A percentile compares a stretch with the other conserved stretches of the same genome.
These are phyloP conservation scores for Colletotrichum sp. DNA, from an alignment of 2,329 filamentous ascomycete genomes.

Conservation along the genomic window DNA sequence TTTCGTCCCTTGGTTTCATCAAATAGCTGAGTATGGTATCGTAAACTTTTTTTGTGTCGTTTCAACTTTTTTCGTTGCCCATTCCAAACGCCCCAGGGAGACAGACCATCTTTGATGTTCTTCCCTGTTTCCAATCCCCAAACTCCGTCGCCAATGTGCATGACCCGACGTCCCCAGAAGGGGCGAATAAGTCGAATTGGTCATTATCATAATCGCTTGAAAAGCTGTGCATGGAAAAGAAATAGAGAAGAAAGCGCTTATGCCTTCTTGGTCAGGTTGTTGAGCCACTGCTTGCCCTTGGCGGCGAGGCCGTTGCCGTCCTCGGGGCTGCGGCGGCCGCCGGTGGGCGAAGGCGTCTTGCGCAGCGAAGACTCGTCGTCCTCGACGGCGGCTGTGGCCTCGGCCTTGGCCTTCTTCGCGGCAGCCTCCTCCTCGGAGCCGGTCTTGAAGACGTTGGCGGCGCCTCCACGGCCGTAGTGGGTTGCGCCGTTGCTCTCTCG, in stretches of 20 bases:
- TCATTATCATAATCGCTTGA: neutral
- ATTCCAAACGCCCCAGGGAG: neutral
- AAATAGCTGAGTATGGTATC: slow-evolving; percentile 5
- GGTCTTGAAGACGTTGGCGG: slow-evolving; percentile 70
- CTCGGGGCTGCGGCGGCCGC: slow-evolving; percentile 8
- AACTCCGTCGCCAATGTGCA: neutral
- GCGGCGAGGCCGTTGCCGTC: slow-evolving; percentile 35
- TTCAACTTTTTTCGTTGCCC: slow-evolving; percentile 6
- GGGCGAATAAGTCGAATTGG: neutral
- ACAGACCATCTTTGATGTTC: neutral
- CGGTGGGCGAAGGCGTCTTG: slow-evolving; percentile 17
- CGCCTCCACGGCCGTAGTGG: slow-evolving; percentile 76
- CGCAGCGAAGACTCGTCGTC: slow-evolving; percentile 27
- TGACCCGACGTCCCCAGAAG: neutral
- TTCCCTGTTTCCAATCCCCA: neutral
- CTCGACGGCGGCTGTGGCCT: slow-evolving; percentile 36
- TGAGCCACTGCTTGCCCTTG: slow-evolving; percentile 55
- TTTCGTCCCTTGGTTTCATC: neutral
- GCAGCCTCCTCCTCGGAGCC: slow-evolving; percentile 43
- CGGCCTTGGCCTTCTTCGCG: slow-evolving; percentile 26
- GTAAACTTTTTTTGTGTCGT: slow-evolving; percentile 14
- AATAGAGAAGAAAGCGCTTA: slow-evolving; percentile 22
- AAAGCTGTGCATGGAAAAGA: neutral
- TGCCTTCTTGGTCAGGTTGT: slow-evolving; percentile 55
- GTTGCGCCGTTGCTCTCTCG: slow-evolving; percentile 62